Evolutionary conservation across 1,139 yeast genomes (phyloP).

Genomic region (Geotrichum bryndzae): DNA sequence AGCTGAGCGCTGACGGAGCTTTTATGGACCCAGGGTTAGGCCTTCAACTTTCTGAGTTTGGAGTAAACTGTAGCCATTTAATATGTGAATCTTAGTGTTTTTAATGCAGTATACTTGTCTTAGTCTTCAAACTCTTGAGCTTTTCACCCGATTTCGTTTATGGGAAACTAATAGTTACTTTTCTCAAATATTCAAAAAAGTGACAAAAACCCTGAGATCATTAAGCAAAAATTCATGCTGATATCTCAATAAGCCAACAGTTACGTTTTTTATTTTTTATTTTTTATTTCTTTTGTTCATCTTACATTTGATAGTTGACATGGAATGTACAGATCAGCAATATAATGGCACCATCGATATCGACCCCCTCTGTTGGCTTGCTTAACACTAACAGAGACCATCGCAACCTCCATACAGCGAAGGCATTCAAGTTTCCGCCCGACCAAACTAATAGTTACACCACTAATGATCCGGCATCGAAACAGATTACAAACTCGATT

Average conservation of each 20-base stretch:
- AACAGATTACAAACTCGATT: not conserved
- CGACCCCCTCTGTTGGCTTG: not conserved
- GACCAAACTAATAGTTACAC: not conserved
- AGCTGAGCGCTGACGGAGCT: not conserved
- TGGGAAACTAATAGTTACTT: not conserved
- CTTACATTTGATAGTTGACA: not conserved
- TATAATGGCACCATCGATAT: not conserved
- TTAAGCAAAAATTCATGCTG: not conserved
- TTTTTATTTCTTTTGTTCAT: not conserved
- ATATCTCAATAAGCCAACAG: not conserved
- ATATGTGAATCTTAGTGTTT: not conserved
- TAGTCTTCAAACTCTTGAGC: too few relatives aligned
- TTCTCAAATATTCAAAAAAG: too few relatives aligned
- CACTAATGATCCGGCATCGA: not conserved
- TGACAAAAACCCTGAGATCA: too few relatives aligned
- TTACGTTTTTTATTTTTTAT: not conserved
- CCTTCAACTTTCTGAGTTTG: not conserved
- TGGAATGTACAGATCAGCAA: not conserved
- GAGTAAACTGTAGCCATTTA: not conserved
- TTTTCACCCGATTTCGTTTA: not conserved
- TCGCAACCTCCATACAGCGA: not conserved
- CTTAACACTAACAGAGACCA: not conserved
- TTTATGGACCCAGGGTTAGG: not conserved
- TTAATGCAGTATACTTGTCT: too few relatives aligned
- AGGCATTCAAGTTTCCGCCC: conserved; percentile 1